Conservation (phyloP, 139 green algal species). For the Micractinium sp. region DNA sequence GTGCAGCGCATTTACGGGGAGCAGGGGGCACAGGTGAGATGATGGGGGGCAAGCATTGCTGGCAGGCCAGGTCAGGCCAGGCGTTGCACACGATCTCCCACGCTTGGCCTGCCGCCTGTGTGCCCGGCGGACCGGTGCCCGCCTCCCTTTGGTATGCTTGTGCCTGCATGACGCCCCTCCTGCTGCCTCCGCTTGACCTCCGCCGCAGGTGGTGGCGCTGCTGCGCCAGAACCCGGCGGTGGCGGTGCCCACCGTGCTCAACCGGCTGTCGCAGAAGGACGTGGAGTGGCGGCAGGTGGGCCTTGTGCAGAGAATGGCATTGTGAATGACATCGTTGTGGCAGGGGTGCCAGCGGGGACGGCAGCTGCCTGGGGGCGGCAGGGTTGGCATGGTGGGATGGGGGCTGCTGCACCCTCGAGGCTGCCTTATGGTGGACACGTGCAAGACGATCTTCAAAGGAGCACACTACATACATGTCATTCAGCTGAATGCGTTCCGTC, state of each 20-base stretch:
- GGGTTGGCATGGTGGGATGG: no score
- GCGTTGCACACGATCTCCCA: background rate
- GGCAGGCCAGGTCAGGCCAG: no score
- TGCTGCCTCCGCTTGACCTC: background rate
- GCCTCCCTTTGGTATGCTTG: no score
- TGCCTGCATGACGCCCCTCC: background rate
- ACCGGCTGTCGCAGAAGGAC: constrained; percentile 93
- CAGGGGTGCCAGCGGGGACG: no score
- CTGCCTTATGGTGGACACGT: no score
- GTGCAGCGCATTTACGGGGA: constrained; percentile 92
- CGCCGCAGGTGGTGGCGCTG: constrained; percentile 72
- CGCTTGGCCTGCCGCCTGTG: background rate
- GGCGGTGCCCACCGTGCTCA: constrained; percentile 87
- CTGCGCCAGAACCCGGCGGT: constrained; percentile 88
- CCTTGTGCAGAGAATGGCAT: no score
- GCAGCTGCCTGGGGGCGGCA: no score
- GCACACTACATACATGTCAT: no score
- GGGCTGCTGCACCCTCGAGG: no score
- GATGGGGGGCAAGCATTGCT: no score
- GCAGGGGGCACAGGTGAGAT: constrained; percentile 54
- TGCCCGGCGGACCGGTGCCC: background rate
- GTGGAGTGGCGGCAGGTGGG: constrained; percentile 81
- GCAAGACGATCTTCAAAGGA: no score
- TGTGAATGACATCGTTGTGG: no score
- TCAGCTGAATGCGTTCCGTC: background rate